Conservation (phyloP, 768 basidiomycete species). For the Tricholomella constricta region DNA sequence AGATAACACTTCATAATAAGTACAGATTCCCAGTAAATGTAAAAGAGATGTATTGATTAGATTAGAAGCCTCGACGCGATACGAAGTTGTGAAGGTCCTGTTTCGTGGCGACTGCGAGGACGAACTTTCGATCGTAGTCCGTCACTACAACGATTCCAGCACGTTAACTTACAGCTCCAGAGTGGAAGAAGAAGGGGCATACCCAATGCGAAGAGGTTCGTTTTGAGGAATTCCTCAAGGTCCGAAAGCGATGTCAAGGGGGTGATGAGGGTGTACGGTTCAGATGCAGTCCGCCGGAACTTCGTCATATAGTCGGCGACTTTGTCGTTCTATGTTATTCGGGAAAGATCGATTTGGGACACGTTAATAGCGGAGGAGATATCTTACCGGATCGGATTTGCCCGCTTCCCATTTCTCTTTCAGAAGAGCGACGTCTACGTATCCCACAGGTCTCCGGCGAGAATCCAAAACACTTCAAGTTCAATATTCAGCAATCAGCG, state of each 20-base stretch:
- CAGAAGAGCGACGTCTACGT: constrained; percentile 74
- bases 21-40: background rate
- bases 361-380: background rate
- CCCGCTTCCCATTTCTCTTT: constrained; percentile 81
- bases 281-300: constrained; percentile 64
- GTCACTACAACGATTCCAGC: constrained; percentile 61
- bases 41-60: background rate
- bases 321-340: constrained; percentile 58
- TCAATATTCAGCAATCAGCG: background rate
- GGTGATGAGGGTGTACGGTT: constrained; percentile 80
- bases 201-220: constrained; percentile 80
- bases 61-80: constrained; percentile 46
- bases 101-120: constrained; percentile 75
- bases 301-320: constrained; percentile 71
- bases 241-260: constrained; percentile 78
- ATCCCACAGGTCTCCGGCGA: constrained; percentile 76
- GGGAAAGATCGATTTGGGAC: too few species aligned
- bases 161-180: background rate
- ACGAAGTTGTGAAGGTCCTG: constrained; percentile 74
- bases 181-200: constrained; percentile 13
- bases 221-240: constrained; percentile 75
- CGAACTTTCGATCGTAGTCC: constrained; percentile 79
- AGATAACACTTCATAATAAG: background rate
- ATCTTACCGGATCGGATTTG: constrained; percentile 66
- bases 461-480: constrained; percentile 68